Conservation (phyloP, 148 eudicot species). For the Simmondsia chinensis region DNA sequence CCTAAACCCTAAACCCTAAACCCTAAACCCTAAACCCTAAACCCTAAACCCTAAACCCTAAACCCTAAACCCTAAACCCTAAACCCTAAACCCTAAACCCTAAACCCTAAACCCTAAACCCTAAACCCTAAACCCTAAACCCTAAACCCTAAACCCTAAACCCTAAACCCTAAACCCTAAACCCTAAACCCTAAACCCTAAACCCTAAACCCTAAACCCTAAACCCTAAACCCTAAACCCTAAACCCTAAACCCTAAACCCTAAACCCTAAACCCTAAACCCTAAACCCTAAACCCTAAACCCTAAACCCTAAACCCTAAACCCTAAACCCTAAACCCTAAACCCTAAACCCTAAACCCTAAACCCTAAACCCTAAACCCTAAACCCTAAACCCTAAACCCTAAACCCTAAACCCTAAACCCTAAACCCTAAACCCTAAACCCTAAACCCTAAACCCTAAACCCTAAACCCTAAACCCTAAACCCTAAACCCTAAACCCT, state of each 20-base stretch:
- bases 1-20: slow-evolving; percentile 7
- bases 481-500: slow-evolving; percentile 19
- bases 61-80: slow-evolving; percentile 10
- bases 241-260: slow-evolving; percentile 7
- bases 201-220: slow-evolving; percentile 8
- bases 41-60: slow-evolving; percentile 8
- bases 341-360: slow-evolving; percentile 11
- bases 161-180: slow-evolving; percentile 1
- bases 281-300: slow-evolving; percentile 10
- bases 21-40: slow-evolving; percentile 10
- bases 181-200: slow-evolving; percentile 12
- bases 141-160: slow-evolving; percentile 2
- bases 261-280: slow-evolving; percentile 2
- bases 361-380: slow-evolving; percentile 15
- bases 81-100: slow-evolving; percentile 5
- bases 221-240: slow-evolving; percentile 1
- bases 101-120: slow-evolving; percentile 7
- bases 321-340: slow-evolving; percentile 11
- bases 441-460: slow-evolving; percentile 10
- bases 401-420: slow-evolving; percentile 2
- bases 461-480: slow-evolving; percentile 21
- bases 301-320: slow-evolving; percentile 9
- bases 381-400: slow-evolving; percentile 13
- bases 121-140: slow-evolving; percentile 1
- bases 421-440: slow-evolving; percentile 14